Conservation (phyloP, 108 stramenopile genomes). For the Cyclotella kingstonii region DNA sequence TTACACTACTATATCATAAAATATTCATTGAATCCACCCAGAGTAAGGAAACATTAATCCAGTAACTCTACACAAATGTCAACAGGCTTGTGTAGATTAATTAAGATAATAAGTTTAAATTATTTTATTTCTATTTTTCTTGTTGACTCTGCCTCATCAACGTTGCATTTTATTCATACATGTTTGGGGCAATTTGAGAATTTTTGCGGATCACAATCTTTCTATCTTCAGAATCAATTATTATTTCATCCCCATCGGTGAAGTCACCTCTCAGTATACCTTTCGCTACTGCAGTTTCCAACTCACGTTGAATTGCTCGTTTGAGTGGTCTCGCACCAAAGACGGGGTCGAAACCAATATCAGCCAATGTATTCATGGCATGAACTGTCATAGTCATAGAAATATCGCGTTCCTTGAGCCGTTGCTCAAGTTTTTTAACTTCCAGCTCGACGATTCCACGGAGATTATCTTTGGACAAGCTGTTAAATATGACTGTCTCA, state of each 20-base stretch:
- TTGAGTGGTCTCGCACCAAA: constrained; percentile 97
- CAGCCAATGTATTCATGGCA: constrained; percentile 73
- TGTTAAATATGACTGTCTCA: constrained; percentile 95
- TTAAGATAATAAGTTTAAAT: too few species aligned
- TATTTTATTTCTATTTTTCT: too few species aligned
- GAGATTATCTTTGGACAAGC: constrained; percentile 80
- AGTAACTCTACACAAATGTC: too few species aligned
- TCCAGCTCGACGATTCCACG: constrained; percentile 90
- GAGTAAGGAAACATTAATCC: too few species aligned
- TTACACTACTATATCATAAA: too few species aligned
- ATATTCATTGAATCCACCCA: too few species aligned
- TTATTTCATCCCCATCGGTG: constrained; percentile 75
- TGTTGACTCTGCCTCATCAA: too few species aligned
- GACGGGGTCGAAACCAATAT: constrained; percentile 91
- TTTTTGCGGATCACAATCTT: constrained; percentile 28
- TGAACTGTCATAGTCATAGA: constrained; percentile 56
- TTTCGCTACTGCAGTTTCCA: constrained; percentile 91
- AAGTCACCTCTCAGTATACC: constrained; percentile 77
- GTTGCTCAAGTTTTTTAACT: constrained; percentile 60
- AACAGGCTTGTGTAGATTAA: too few species aligned
- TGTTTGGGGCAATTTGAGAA: constrained; percentile 1
- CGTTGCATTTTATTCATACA: not conserved
- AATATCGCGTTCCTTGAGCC: constrained; percentile 70
- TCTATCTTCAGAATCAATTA: constrained; percentile 45
- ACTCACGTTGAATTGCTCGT: constrained; percentile 94